Base-by-base conservation (phyloP, 1,284 basidiomycete species). In the Marasmius fiardii region DNA sequence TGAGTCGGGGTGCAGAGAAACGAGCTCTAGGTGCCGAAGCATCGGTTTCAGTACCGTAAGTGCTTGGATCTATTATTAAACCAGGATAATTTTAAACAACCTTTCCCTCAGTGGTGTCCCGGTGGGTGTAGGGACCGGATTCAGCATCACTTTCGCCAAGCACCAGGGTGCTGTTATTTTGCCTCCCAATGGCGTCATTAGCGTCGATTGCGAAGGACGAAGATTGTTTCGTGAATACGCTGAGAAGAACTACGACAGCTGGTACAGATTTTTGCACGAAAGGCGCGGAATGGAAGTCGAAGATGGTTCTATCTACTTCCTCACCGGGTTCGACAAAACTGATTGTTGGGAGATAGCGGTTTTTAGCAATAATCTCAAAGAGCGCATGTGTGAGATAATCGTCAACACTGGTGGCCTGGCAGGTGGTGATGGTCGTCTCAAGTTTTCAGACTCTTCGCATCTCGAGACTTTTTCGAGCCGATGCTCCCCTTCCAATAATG, bases 291-390 rank as follows among this genome's bases (percentile, higher is more conserved):
- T 16, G 8, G 49, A 35, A 18, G 49, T 23, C 3, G 49, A 51
- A 10, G 35, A 51, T 20, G 49, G 49, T 23, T 31, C 24, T 7
- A 24, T 51, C n/a, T 51, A 51, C 49, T 20, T 51, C 20, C n/a
- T 51, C 6, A 51, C 49, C 14, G 49, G 49, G 14, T 34, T 33
- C 28, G 49, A 51, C 49, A 51, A 51, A 31, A 34, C 28, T 14
- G 18, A n/a, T 16, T 11, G 23, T 20, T 51, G 31, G 24, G 49
- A 51, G 33, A 51, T 11, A 12, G 43, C 43, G 14, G 18, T 44
- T 6, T 3, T 44, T 20, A 12, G n/a, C n/a, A n/a, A n/a, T n/a
- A n/a, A n/a, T n/a, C n/a, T n/a, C n/a, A n/a, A n/a, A n/a, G n/a
- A n/a, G 21, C 43, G 21, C 11, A n/a, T 11, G 18, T 44, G n/a